phyloP scores from a whole-genome alignment of 305 asterid species.

The Solanum hybrid region DNA sequence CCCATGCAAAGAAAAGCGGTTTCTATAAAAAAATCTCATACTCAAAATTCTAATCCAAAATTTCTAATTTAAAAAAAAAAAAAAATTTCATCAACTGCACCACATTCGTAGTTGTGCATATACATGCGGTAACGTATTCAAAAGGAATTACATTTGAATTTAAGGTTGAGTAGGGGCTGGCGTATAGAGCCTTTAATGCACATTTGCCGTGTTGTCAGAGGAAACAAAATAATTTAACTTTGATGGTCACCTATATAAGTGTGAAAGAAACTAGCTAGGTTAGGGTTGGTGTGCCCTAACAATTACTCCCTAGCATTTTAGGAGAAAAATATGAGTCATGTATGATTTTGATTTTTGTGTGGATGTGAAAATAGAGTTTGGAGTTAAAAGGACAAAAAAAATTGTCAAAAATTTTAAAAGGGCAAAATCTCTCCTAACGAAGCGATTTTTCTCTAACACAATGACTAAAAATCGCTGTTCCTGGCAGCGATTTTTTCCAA shows the following conservation, averaged over 20 bases:
- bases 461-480: too few relatives aligned
- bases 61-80: too few relatives aligned
- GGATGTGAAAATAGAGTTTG: not conserved
- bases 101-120: too few relatives aligned
- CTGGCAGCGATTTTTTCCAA: too few relatives aligned
- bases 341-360: not conserved
- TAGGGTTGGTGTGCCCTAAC: not conserved
- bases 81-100: too few relatives aligned
- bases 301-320: not conserved
- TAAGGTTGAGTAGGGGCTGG: not conserved
- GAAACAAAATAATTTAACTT: not conserved
- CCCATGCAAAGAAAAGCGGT: not conserved
- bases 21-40: too few relatives aligned
- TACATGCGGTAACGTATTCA: not conserved
- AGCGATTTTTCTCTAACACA: too few relatives aligned
- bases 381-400: too few relatives aligned
- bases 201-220: not conserved
- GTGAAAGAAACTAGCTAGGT: not conserved
- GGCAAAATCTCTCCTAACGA: too few relatives aligned
- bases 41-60: too few relatives aligned
- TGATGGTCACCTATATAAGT: not conserved
- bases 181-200: not conserved
- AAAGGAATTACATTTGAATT: too few relatives aligned
- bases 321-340: not conserved
- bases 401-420: too few relatives aligned